Percentiles rank a stretch among this genome's conserved stretches.
These are phyloP conservation scores for Lumnitzera racemosa DNA, from an alignment of 345 rosid species.

Conservation along the genomic window DNA sequence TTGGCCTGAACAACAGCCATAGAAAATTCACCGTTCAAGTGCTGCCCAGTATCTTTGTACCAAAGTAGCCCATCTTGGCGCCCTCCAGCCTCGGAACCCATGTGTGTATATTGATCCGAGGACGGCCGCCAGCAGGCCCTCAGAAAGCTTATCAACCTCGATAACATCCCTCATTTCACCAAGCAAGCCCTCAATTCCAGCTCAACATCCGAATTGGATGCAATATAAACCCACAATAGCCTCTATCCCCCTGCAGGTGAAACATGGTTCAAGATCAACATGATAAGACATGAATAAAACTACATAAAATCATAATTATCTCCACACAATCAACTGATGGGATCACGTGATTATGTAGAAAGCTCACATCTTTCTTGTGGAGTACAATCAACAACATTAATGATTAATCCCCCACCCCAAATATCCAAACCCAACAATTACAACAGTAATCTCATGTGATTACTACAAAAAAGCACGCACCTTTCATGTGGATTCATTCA, in stretches of 20 bases:
- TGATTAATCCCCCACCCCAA: too few relatives aligned
- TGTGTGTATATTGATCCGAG: slow-evolving; percentile 35
- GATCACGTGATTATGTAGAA: not conserved
- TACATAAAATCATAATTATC: not conserved
- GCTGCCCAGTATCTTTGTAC: slow-evolving; percentile 95
- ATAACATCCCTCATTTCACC: slow-evolving; percentile 99
- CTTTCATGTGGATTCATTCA: too few relatives aligned
- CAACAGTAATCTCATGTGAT: too few relatives aligned
- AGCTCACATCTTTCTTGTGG: too few relatives aligned
- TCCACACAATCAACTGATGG: not conserved
- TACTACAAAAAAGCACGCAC: too few relatives aligned
- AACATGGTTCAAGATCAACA: not conserved
- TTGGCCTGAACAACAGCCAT: slow-evolving; percentile 97
- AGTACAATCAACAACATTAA: too few relatives aligned
- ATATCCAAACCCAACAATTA: too few relatives aligned
- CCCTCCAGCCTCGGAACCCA: slow-evolving; percentile 51
- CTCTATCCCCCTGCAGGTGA: slow-evolving; percentile 18
- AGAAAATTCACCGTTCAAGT: slow-evolving; percentile 76
- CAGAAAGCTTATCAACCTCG: slow-evolving; percentile 70
- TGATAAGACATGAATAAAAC: not conserved
- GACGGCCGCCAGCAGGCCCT: slow-evolving; percentile 86
- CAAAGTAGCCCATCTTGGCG: slow-evolving; percentile 89
- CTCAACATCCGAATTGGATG: slow-evolving; percentile 18
- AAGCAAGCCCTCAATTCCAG: slow-evolving; percentile 36
- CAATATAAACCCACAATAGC: slow-evolving; percentile 13